Percentiles rank a stretch among this genome's conserved stretches.
Conservation (phyloP, 1,284 basidiomycete genomes). For the Microbotryum intermedium region DNA sequence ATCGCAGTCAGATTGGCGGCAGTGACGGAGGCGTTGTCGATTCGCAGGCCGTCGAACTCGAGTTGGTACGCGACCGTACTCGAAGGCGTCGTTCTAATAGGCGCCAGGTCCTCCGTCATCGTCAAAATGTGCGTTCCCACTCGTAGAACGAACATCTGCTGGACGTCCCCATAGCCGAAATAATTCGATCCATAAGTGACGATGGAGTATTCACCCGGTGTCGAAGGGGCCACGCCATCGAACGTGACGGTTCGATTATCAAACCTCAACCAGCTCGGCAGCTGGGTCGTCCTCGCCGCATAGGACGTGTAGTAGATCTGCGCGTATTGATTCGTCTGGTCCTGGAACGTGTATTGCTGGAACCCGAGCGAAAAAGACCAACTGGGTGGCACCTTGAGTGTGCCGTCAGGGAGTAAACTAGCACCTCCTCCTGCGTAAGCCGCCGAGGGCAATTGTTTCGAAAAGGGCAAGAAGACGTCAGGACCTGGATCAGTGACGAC, state of each 20-base stretch:
- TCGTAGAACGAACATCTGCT: constrained; percentile 37
- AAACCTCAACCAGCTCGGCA: constrained; percentile 72
- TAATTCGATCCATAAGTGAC: constrained; percentile 28
- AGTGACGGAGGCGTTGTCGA: constrained; percentile 50
- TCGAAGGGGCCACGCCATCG: constrained; percentile 60
- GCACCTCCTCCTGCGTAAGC: constrained; percentile 55
- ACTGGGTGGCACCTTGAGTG: constrained; percentile 62
- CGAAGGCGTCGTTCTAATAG: constrained; percentile 53
- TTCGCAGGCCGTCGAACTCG: constrained; percentile 45
- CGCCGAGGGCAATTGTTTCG: constrained; percentile 54
- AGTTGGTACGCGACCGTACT: constrained; percentile 37
- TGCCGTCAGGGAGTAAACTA: constrained; percentile 46
- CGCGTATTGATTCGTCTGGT: constrained; percentile 52
- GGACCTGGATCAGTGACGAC: constrained; percentile 55
- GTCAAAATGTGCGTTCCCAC: constrained; percentile 47
- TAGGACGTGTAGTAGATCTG: constrained; percentile 59
- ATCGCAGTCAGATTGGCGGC: constrained; percentile 33
- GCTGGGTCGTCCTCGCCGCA: constrained; percentile 54
- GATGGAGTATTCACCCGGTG: constrained; percentile 22
- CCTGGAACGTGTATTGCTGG: constrained; percentile 55
- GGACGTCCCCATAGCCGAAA: constrained; percentile 31
- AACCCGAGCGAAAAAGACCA: constrained; percentile 93
- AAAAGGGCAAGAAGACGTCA: constrained; percentile 50
- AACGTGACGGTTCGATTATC: constrained; percentile 61
- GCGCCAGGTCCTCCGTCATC: constrained; percentile 52